Base-by-base conservation (phyloP, 257 asterid species). In the Capsicum baccatum region DNA sequence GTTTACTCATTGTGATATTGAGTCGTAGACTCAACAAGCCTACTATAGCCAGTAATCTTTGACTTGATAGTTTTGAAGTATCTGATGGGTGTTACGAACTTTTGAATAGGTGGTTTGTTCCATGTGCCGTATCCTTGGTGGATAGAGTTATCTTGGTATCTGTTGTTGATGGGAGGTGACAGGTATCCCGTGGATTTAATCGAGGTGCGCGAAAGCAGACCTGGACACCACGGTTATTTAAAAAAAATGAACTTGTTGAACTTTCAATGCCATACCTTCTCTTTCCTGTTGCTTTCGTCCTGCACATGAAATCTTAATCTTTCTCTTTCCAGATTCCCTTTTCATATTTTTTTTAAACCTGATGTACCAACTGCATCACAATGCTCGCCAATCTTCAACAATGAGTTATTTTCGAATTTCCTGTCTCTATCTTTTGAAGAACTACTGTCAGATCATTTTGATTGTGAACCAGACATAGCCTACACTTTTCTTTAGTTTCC, bases 351-450 rank as follows among this genome's bases (percentile, higher is more conserved):
- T 68, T 37, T 37, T 6, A 26, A 26, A 15, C 10, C 26, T 6
- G 44, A 14, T 64, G 44, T 64, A 64, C 71, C n/a, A 26, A 64
- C 71, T 64, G 71, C 8, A 63, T 69, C 79, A 42, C 9, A 70
- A 12, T 42, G 37, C 80, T 73, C 42, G 10, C 37, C n/a, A 47
- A 19, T 59, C 42, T n/a, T 73, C 59, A 52, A 73, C 59, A 19
- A 48, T 73, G 59, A 73, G 80, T 52, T 73, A 13, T 68, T 73
- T 73, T 73, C 59, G 59, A 48, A 73, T 73, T 73, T 52, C 59
- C 9, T 47, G 80, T n/a, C 19, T 73, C 37, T 73, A 47, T 21
- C 17, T 71, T 71, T 19, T 26, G 60, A 12, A 47, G 59, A 50
- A 19, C 60, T 19, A 26, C 60, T 12, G 60, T 74, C 78, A 69